Evolutionary conservation across 2,329 filamentous ascomycete genomes (phyloP).

Genomic region (Curvularia sp.): DNA sequence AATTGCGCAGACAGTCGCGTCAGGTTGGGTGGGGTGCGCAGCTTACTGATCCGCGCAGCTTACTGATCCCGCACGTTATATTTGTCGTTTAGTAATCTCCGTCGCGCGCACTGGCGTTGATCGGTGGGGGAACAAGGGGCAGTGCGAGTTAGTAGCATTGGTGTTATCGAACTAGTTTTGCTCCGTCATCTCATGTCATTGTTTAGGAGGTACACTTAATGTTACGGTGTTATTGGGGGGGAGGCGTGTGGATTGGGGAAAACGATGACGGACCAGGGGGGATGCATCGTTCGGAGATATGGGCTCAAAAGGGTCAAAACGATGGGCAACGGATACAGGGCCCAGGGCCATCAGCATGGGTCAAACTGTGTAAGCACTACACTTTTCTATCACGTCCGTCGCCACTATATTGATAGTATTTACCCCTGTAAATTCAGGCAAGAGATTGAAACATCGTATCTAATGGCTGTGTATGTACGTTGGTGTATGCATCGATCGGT

Average conservation of each 20-base stretch:
- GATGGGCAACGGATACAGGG: neutral
- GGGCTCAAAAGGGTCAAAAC: neutral
- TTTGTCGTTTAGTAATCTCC: neutral
- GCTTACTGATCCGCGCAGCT: no score
- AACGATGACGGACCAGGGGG: neutral
- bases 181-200: neutral
- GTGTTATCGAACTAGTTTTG: neutral
- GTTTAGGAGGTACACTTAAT: neutral
- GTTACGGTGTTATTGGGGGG: neutral
- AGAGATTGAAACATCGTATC: neutral
- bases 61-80: no score
- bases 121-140: neutral
- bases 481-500: neutral
- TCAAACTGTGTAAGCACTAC: neutral
- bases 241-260: neutral
- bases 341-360: neutral
- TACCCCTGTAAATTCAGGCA: neutral
- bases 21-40: no score
- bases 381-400: neutral
- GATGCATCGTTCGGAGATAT: neutral
- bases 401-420: conserved; percentile 2
- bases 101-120: neutral
- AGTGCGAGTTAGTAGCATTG: neutral
- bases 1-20: no score
- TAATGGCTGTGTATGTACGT: neutral